phyloP scores from a whole-genome alignment of 495 filamentous ascomycete species.

The Chaetomidium leptoderma region DNA sequence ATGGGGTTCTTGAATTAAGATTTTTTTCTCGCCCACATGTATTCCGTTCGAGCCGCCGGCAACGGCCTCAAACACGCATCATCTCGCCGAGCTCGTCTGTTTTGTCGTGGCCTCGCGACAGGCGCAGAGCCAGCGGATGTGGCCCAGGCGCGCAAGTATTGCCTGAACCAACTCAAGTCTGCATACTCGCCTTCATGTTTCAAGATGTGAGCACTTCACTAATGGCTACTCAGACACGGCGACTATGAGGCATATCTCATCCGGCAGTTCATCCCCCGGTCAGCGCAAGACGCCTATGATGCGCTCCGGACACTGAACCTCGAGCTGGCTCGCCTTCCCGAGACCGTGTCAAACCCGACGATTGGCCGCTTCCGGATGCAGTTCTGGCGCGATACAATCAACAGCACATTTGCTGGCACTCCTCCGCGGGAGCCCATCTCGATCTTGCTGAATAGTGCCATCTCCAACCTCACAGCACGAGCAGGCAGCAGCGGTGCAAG shows the following conservation, averaged over 20 bases:
- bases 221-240: constrained; percentile 32
- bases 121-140: constrained; percentile 33
- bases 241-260: constrained; percentile 87
- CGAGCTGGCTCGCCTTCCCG: constrained; percentile 80
- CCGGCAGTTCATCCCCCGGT: constrained; percentile 70
- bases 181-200: background rate
- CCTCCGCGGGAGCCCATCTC: constrained; percentile 89
- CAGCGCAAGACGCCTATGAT: constrained; percentile 73
- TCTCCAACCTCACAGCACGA: constrained; percentile 55
- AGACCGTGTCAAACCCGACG: constrained; percentile 74
- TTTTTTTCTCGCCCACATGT: constrained; percentile 20
- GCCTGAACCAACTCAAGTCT: constrained; percentile 45
- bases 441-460: constrained; percentile 69
- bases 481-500: constrained; percentile 46
- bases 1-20: constrained; percentile 10
- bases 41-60: constrained; percentile 10
- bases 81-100: constrained; percentile 5
- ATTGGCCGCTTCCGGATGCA: constrained; percentile 85
- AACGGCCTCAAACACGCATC: constrained; percentile 23
- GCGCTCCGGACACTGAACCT: constrained; percentile 90
- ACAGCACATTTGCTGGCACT: constrained; percentile 61
- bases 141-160: constrained; percentile 47
- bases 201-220: background rate
- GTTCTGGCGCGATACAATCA: constrained; percentile 86
- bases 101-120: constrained; percentile 21